Evolutionary conservation across 768 basidiomycete species (phyloP), one percentile per base, ranked within the genome.

Genomic region (Xerocomus potaroensis): DNA sequence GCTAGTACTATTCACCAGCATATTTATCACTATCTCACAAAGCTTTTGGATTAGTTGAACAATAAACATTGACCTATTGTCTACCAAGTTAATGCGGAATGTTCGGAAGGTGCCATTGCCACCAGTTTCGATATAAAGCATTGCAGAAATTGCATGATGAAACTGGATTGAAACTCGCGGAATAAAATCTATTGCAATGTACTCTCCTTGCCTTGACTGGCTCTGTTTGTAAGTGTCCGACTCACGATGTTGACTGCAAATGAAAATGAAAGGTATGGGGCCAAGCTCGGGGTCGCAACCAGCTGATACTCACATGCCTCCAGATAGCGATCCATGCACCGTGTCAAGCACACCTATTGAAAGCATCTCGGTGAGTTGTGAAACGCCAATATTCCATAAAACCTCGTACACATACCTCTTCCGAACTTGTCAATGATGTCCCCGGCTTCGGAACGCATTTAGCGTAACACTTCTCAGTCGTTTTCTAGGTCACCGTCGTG

Each of bases 401-500:
- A 30, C 11, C 8, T 14, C 18, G 15, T 6, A n/a, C 11, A 30
- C 49, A 69, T 41, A 85, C 88, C 81, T 90, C 79, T 57, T 90
- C 89, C 2, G 83, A 79, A 53, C 73, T 70, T 6, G 83, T 81
- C 49, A 91, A 68, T 2, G 84, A 81, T 5, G 73, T 71, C 10
- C 80, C 80, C 0, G 90, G 90, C 56, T 88, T 91, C 8, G 80
- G 74, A 30, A 92, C 71, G 53, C 90, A 92, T 58, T 87, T 87
- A 41, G 71, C 60, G 65, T 74, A 91, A 66, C 89, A 92, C 55
- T 82, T 81, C 47, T 91, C 86, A 51, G 78, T 85, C 12, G 81
- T 76, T 80, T 84, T 89, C 88, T 91, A 57, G 15, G 27, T 10
- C 14, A 42, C 11, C 12, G 12, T 15, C 0, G 24, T 58, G 18